Base-by-base conservation (phyloP, 495 filamentous ascomycete species). In the Xylaria flabelliformis region DNA sequence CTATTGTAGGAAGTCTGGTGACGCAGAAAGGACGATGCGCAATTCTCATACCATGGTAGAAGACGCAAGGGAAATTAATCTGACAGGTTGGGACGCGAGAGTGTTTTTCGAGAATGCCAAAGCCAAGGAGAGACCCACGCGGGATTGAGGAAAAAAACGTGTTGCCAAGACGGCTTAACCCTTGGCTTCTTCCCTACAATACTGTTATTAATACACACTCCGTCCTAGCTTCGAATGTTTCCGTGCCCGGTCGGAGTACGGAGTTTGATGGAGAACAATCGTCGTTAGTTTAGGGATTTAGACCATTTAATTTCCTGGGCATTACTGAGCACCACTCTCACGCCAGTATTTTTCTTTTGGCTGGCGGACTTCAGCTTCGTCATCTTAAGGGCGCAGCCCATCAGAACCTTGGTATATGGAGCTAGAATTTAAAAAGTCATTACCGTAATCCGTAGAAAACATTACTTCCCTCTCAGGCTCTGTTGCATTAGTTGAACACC, bases 81-180 rank as follows among this genome's bases (percentile, higher is more conserved):
- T 46, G 26, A 15, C 63, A 65, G 26, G 17, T 42, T 48, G 26
- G 26, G 26, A 29, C 26, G 19, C 19, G 26, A 66, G 32, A 24
- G 64, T 53, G 26, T 39, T 53, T 34, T 66, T 65, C 63, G 63
- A 41, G 21, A 9, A 42, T 13, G 12, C 13, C 39, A 9, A 42
- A 42, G 61, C 59, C 61, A 67, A 56, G 63, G 63, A 65, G 12
- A 13, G 65, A 56, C 50, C 65, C 65, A 44, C 65, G 50, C 65
- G 65, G 65, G 48, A 67, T n/a, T 67, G 44, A n/a, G 29, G 36
- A 39, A 44, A 46, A 71, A 64, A 71, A 71, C 58, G 69, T 71
- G 69, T 34, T 41, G 69, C 69, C 69, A 71, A 71, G 69, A 71
- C 69, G 69, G 69, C 59, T 71, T 64, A 32, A 46, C 46, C 59